These are phyloP conservation scores for Bacterosira constricta DNA, from an alignment of 108 stramenopile genomes.

Conservation along the genomic window DNA sequence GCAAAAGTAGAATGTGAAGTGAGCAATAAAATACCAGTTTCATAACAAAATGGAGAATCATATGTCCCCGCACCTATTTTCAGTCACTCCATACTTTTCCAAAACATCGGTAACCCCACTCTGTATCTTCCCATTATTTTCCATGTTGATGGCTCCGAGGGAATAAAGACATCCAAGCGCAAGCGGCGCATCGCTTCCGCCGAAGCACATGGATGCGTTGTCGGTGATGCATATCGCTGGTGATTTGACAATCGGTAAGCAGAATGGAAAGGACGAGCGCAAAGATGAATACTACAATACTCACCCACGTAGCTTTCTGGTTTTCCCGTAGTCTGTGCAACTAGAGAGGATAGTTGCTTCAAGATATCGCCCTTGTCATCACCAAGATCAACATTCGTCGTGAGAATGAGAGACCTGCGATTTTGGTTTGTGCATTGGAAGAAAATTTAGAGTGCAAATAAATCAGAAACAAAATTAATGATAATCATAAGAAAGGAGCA, in stretches of 20 bases:
- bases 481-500: no score
- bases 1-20: no score
- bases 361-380: conserved; percentile 73
- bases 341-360: conserved; percentile 55
- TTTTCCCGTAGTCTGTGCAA: conserved; percentile 59
- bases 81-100: conserved; percentile 59
- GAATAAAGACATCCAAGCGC: conserved; percentile 75
- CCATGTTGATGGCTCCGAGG: conserved; percentile 72
- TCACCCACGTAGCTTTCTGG: conserved; percentile 78
- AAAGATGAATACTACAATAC: conserved; percentile 10
- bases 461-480: no score
- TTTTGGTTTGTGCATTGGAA: no score
- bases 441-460: no score
- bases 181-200: conserved; percentile 68
- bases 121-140: conserved; percentile 72
- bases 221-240: conserved; percentile 75
- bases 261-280: not conserved
- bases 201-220: conserved; percentile 76
- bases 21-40: no score
- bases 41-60: no score
- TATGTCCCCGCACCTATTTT: no score
- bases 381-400: conserved; percentile 81
- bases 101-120: conserved; percentile 72
- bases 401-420: no score
- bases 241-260: not conserved